Conservation (phyloP, 2,329 filamentous ascomycete species). For the Pseudogymnoascus sp. region DNA sequence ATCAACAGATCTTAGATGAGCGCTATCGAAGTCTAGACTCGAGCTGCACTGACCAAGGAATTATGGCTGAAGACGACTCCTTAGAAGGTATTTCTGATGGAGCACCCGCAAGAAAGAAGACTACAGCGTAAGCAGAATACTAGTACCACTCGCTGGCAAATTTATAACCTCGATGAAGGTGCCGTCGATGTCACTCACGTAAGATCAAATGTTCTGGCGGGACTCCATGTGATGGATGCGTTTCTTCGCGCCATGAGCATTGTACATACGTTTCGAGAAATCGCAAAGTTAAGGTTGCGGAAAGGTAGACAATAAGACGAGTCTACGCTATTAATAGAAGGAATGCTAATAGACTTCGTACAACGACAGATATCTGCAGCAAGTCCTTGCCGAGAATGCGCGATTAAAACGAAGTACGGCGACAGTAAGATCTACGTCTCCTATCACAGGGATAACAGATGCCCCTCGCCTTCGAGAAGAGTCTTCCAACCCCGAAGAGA, state of each 20-base stretch:
- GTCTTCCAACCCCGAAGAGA: constrained; percentile 27
- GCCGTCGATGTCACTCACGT: constrained; percentile 16
- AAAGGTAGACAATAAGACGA: not conserved
- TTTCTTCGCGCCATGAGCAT: constrained; percentile 16
- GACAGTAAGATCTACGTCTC: constrained; percentile 19
- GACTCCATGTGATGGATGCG: constrained; percentile 28
- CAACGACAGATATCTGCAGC: constrained; percentile 11
- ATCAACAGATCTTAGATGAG: not conserved
- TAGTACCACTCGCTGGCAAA: not conserved
- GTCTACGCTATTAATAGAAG: not conserved
- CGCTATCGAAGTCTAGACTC: not conserved
- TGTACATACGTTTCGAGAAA: constrained; percentile 3
- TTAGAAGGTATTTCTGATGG: not conserved
- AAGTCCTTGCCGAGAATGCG: constrained; percentile 9
- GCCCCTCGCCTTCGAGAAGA: constrained; percentile 21
- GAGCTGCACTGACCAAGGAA: not conserved
- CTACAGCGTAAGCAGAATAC: not conserved
- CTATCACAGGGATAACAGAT: not conserved
- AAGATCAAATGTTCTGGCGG: constrained; percentile 33
- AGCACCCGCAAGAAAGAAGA: not conserved
- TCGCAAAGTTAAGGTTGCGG: not conserved
- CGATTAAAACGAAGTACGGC: constrained; percentile 18
- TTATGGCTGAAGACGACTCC: not conserved
- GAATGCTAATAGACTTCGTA: not conserved
- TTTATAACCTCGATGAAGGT: not conserved